Evolutionary conservation across 78 protist species (phyloP).

Genomic region (Dictyostelium capitatum): DNA sequence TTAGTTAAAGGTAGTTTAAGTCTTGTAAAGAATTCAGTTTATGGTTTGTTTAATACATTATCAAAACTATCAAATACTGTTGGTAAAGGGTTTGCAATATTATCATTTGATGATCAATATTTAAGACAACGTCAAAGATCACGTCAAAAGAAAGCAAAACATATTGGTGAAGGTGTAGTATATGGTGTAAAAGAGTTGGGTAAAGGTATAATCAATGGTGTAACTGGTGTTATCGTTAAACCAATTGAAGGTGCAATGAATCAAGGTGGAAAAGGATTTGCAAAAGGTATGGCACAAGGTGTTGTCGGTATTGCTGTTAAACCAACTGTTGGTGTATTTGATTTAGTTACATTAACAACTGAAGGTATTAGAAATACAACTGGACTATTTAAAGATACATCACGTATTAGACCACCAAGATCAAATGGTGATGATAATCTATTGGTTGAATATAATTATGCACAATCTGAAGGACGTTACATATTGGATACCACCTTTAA

Average conservation of each 20-base stretch:
- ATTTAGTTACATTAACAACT: slow-evolving; percentile 80
- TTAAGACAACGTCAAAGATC: slow-evolving; percentile 40
- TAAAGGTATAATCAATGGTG: slow-evolving; percentile 86
- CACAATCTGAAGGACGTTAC: slow-evolving; percentile 44
- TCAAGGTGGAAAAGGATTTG: slow-evolving; percentile 89
- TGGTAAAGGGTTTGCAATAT: slow-evolving; percentile 81
- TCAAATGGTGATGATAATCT: slow-evolving; percentile 50
- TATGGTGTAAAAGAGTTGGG: slow-evolving; percentile 71
- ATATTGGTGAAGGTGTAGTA: slow-evolving; percentile 78
- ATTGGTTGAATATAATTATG: slow-evolving; percentile 31
- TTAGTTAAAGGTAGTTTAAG: slow-evolving; percentile 79
- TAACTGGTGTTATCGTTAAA: slow-evolving; percentile 89
- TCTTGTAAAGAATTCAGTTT: slow-evolving; percentile 77
- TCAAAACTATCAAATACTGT: slow-evolving; percentile 81
- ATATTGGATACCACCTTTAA: slow-evolving; percentile 44
- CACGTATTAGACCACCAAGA: slow-evolving; percentile 56
- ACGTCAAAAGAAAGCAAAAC: slow-evolving; percentile 58
- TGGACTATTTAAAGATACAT: slow-evolving; percentile 52
- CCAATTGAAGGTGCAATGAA: slow-evolving; percentile 88
- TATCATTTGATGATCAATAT: slow-evolving; percentile 88
- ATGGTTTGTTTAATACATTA: slow-evolving; percentile 84
- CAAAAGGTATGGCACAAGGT: slow-evolving; percentile 92
- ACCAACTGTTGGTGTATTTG: slow-evolving; percentile 92
- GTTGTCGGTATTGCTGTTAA: slow-evolving; percentile 89
- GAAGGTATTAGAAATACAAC: slow-evolving; percentile 92